Evolutionary conservation across 2,329 filamentous ascomycete genomes (phyloP), one percentile per base, ranked within the genome.

Genomic region (Cercospora sp.): DNA sequence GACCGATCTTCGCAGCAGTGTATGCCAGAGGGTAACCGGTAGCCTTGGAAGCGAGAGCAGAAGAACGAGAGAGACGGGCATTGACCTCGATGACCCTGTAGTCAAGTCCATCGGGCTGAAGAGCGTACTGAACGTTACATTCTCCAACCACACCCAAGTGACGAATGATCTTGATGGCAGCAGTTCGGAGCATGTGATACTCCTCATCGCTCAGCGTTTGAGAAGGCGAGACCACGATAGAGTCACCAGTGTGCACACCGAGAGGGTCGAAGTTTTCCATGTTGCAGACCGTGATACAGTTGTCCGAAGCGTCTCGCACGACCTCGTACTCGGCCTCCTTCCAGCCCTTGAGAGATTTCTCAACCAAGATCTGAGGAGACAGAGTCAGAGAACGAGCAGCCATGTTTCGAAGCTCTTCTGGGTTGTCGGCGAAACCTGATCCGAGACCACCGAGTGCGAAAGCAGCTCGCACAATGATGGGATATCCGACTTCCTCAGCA

Each of bases 21-120:
- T 98, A 99, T 21, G 95, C 95, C 69, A 98, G 87, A 68, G 95
- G 95, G 81, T 98, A 99, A 71, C 95, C 95, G 66, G 95, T 99
- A 71, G 95, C 95, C 85, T 99, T 99, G 71, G 95, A 98, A 70
- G 95, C 95, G 73, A 99, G 87, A 72, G 95, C 95, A 67, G 95
- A 99, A 57, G 95, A 99, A 77, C 95, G 92, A 77, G 95, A 98
- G 62, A 99, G 89, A 89, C 95, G 94, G 74, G 95, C 95, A 80
- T 99, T 99, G 82, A 99, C 94, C 82, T 99, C 95, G 76, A 99
- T 99, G 71, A 99, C 94, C 80, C 95, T 89, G 86, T 98, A 99
- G 84, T 99, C 95, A 69, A 97, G 89, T 67, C 94, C 94, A 82
- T 97, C 94, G 16, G 95, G 95, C 81, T 97, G 93, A 71, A 99